Base-by-base conservation (phyloP, 768 basidiomycete genomes). In the Suillus alpinus region DNA sequence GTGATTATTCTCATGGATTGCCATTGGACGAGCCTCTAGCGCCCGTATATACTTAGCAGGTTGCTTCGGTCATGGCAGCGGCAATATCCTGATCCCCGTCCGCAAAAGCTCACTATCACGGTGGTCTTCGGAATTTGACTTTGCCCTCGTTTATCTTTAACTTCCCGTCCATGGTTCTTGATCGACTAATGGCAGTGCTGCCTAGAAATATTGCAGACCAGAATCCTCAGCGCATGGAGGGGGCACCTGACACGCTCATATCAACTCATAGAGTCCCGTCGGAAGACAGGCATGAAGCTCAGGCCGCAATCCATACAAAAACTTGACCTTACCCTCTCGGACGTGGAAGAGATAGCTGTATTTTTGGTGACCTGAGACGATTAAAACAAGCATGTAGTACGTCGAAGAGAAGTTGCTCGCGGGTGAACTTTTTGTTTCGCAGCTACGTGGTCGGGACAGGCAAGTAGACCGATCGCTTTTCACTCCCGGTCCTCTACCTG, bases 371-470 rank as follows among this genome's bases (percentile, higher is more conserved):
- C 36, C 9, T 13, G 1, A 52, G 8, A 23, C 34, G 14, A 9
- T 36, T 13, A 14, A 53, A 20, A 16, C 36, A 16, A 7, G 36
- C 14, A 16, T 34, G n/a, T 20, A 36, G n/a, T 20, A 36, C n/a
- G 6, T 20, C 20, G 51, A 53, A 53, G 51, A 23, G n/a, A 53
- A 23, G n/a, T 7, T 20, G 9, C 6, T 36, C 14, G n/a, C 4
- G 12, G 13, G 20, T 36, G 7, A 52, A 7, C 51, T 36, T 52
- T 51, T 10, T 12, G 10, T 7, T 18, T 34, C 4, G 32, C 31
- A 72, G 68, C 66, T 16, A 59, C 3, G 13, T 16, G 40, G 52
- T 65, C 61, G 3, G 59, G 61, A n/a, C 58, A 49, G 43, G 39
- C 55, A 26, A 44, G 4, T 44, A 10, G 20, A 23, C 12, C 3